Evolutionary conservation across 1,139 yeast species (phyloP).

Genomic region (Diutina scorzettiae): DNA sequence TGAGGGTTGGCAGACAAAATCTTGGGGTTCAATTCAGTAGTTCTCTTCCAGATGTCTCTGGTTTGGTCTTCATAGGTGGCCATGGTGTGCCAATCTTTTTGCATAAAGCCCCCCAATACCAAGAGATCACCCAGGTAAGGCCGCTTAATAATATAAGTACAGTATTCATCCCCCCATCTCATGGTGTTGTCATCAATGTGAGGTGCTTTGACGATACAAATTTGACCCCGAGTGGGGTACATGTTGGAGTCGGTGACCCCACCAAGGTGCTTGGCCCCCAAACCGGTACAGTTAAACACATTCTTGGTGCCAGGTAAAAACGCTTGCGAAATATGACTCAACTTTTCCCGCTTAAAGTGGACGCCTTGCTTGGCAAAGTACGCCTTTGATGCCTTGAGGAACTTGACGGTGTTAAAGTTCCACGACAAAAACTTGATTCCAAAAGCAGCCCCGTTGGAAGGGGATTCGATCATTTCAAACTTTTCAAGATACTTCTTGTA

Average conservation of each 20-base stretch:
- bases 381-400: slow-evolving; percentile 31
- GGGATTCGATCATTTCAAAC: slow-evolving; percentile 12
- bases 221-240: slow-evolving; percentile 62
- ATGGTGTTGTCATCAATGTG: slow-evolving; percentile 33
- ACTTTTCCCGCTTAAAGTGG: slow-evolving; percentile 26
- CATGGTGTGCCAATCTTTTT: slow-evolving; percentile 44
- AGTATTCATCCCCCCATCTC: slow-evolving; percentile 33
- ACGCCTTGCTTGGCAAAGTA: slow-evolving; percentile 38
- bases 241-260: slow-evolving; percentile 38
- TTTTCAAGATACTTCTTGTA: slow-evolving; percentile 34
- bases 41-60: slow-evolving; percentile 44
- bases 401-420: slow-evolving; percentile 58
- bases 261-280: slow-evolving; percentile 40
- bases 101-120: slow-evolving; percentile 13
- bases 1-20: slow-evolving; percentile 21
- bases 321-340: slow-evolving; percentile 47
- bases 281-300: slow-evolving; percentile 62
- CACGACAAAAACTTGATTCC: slow-evolving; percentile 39
- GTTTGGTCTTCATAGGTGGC: slow-evolving; percentile 33
- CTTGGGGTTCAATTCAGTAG: slow-evolving; percentile 42
- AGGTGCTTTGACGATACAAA: slow-evolving; percentile 47
- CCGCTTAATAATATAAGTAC: slow-evolving; percentile 60
- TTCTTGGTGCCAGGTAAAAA: slow-evolving; percentile 12
- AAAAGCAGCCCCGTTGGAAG: slow-evolving; percentile 8
- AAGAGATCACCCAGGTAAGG: slow-evolving; percentile 12